These are phyloP conservation scores for Phytophthora tentaculata DNA, from an alignment of 352 stramenopile genomes.

Conservation along the genomic window DNA sequence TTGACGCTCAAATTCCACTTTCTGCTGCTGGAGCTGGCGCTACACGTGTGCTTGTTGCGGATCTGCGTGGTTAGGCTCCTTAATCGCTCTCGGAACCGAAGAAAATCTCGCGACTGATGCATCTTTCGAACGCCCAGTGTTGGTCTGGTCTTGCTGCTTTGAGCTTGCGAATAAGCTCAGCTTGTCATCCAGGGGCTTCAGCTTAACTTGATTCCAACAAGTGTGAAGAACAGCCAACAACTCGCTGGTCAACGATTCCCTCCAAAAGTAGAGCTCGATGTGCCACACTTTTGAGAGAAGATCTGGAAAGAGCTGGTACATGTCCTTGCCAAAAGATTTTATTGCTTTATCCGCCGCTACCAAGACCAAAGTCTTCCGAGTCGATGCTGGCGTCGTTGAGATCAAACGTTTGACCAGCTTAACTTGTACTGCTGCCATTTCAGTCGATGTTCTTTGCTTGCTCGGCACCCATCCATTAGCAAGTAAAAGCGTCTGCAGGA, in stretches of 20 bases:
- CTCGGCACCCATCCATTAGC: background rate
- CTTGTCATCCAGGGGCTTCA: background rate
- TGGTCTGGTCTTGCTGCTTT: background rate
- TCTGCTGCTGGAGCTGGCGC: background rate
- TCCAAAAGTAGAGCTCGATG: background rate
- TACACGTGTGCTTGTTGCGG: background rate
- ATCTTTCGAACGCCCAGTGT: background rate
- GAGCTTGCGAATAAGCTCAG: background rate
- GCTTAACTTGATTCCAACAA: background rate
- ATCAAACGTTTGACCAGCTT: background rate
- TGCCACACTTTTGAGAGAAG: slow-evolving; percentile 1
- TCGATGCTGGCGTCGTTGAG: background rate
- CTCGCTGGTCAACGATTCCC: background rate
- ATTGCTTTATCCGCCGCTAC: background rate
- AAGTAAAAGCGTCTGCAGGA: background rate
- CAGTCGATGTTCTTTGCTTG: background rate
- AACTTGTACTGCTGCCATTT: background rate
- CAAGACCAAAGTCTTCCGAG: background rate
- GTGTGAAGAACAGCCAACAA: background rate
- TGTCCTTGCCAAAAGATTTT: background rate
- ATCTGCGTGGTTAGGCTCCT: background rate
- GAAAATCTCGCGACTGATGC: background rate
- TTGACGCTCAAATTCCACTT: background rate
- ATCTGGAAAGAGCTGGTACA: background rate
- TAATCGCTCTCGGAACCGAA: background rate